Evolutionary conservation across 768 basidiomycete genomes (phyloP).

Genomic region (Galerina sulciceps): DNA sequence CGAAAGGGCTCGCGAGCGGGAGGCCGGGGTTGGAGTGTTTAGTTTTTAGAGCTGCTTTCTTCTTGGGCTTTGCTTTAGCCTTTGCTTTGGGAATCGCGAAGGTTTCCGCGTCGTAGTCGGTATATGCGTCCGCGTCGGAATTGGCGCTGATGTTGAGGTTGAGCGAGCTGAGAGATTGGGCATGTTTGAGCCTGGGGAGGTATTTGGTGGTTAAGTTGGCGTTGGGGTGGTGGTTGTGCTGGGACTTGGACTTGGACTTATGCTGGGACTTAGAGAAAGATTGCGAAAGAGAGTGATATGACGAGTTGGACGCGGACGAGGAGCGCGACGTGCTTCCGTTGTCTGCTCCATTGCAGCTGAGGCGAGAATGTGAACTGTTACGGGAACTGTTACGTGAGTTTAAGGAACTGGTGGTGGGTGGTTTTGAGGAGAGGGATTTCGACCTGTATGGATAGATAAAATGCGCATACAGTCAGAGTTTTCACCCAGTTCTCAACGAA

Average conservation of each 20-base stretch:
- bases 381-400: not conserved
- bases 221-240: not conserved
- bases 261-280: not conserved
- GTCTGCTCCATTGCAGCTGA: not conserved
- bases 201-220: too few species aligned
- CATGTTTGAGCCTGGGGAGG: slow-evolving; percentile 4
- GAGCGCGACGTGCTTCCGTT: not conserved
- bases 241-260: not conserved
- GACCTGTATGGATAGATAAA: not conserved
- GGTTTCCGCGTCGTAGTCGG: too few species aligned
- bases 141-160: slow-evolving; percentile 8
- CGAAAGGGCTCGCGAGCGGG: slow-evolving; percentile 30
- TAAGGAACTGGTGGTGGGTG: not conserved
- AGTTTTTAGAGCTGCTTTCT: too few species aligned
- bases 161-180: slow-evolving; percentile 11
- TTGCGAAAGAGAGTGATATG: slow-evolving; percentile 9
- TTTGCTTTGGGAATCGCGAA: too few species aligned
- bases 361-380: not conserved
- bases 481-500: not conserved
- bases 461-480: not conserved
- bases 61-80: too few species aligned
- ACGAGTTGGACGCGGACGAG: not conserved
- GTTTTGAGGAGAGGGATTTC: slow-evolving; percentile 2
- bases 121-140: not conserved
- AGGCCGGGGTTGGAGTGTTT: not conserved